Base-by-base conservation (phyloP, 306 rosid genomes). In the Dryas octopetala region DNA sequence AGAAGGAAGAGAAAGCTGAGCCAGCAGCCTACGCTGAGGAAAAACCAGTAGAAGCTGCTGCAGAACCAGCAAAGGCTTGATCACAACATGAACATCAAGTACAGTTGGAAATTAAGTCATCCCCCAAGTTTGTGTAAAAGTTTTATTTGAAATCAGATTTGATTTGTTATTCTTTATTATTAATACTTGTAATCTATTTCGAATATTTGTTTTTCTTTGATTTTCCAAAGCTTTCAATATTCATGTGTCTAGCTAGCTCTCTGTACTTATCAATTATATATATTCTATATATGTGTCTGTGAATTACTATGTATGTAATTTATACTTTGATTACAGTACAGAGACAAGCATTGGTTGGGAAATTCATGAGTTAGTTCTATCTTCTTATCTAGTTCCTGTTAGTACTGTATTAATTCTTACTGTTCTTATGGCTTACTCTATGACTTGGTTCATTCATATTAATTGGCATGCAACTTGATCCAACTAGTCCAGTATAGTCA, bases 61-160 rank as follows among this genome's bases (percentile, higher is more conserved):
- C 43, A 57, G 76, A 45, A 60, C 76, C 68, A 60, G 47, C 76
- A 59, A 73, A 73, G 58, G 68, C 19, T 72, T 59, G 70, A 65
- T 13, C 38, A 44, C 23, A 13, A 44, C 8, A 10, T 38, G 48
- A 7, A 40, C 13, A 63, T 15, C 26, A 63, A 63, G 68, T 32
- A 32, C 38, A 32, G 38, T 32, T 32, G 38, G 12, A 41, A 45
- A n/a, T 44, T 14, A 65, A n/a, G 70, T 7, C 8, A 26, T 43
- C 14, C 53, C 69, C 12, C 53, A 65, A 44, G 70, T 73, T 15
- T 60, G 76, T 28, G 68, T 60, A 60, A 15, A 71, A 73, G 68
- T 60, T 47, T 41, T 15, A 19, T 32, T 61, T 28, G 66, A 63
- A 63, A 55, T 7, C 1, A 41, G 38, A 5, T 41, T 63, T 63